Evolutionary conservation across 2,329 filamentous ascomycete genomes (phyloP).

Genomic region (Cladorrhinum sp.): DNA sequence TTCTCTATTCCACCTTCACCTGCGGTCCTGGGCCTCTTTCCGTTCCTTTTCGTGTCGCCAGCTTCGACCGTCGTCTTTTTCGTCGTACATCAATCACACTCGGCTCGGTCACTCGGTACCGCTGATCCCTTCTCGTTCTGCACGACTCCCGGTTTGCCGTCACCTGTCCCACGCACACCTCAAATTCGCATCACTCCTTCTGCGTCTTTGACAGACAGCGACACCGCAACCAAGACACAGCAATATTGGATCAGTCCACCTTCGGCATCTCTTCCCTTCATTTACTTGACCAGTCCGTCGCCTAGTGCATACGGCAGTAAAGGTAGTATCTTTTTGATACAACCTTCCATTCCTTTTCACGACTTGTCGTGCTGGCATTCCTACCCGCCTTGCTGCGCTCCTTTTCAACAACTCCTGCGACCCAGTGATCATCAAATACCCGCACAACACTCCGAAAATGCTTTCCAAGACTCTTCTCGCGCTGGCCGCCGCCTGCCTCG

Average conservation of each 20-base stretch:
- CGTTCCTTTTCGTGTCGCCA: slow-evolving; percentile 24
- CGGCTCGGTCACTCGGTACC: background rate
- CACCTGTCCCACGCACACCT: slow-evolving; percentile 18
- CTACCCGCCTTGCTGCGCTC: slow-evolving; percentile 12
- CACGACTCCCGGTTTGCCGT: no score
- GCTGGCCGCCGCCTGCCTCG: slow-evolving; percentile 43
- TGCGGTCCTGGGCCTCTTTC: slow-evolving; percentile 15
- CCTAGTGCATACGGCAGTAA: slow-evolving; percentile 9
- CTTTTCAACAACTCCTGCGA: slow-evolving; percentile 14
- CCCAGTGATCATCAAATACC: slow-evolving; percentile 6
- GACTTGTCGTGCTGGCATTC: slow-evolving; percentile 26
- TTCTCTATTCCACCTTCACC: slow-evolving; percentile 15
- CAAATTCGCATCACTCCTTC: slow-evolving; percentile 39
- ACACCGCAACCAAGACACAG: slow-evolving; percentile 13
- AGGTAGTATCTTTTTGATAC: slow-evolving; percentile 21
- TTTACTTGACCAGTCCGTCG: slow-evolving; percentile 9
- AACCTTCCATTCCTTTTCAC: slow-evolving; percentile 25
- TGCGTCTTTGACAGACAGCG: slow-evolving; percentile 54
- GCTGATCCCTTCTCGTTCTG: background rate
- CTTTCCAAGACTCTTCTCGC: slow-evolving; percentile 41
- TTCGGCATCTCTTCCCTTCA: slow-evolving; percentile 23
- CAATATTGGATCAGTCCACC: slow-evolving; percentile 15
- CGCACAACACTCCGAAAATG: slow-evolving; percentile 35
- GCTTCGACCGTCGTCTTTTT: slow-evolving; percentile 23
- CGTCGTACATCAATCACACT: slow-evolving; percentile 15